Base-by-base conservation (phyloP, 208 protist genomes). In the Acanthamoeba quina region DNA sequence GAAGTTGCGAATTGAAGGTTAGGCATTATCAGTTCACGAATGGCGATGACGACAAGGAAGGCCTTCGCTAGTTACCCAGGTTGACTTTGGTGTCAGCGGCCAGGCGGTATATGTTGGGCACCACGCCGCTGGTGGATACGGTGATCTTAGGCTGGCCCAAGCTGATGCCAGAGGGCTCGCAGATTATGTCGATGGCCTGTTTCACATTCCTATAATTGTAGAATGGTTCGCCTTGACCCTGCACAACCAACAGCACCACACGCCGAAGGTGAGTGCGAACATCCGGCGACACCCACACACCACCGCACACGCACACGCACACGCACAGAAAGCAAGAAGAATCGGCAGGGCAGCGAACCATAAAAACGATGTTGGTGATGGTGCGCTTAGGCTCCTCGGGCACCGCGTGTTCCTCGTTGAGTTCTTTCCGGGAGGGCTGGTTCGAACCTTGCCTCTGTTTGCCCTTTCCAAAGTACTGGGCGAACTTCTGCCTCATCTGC, bases 341-440 rank as follows among this genome's bases (percentile, higher is more conserved):
- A 34, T 76, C 11, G 68, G 29, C 13, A n/a, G 15, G 34, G 68
- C 15, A 17, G 11, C 3, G 11, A 66, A 88, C 80, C 85, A 91
- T 91, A n/a, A 91, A 91, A 10, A 91, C 85, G n/a, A 91, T 91
- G 85, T 91, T 91, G 62, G 85, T 49, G 21, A 91, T 34, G 10
- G 9, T 64, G 26, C 85, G 85, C 47, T 91, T 31, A 15, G 34
- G 80, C 29, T 91, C 82, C 11, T 90, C 21, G 9, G 31, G 11
- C 26, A 72, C 64, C 7, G 15, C n/a, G 17, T 19, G 60, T 26
- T n/a, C 24, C 60, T 66, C 19, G 15, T 64, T 11, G 17, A 26
- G 60, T n/a, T 66, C 60, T 24, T 21, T 9, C 21, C 9, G 60
- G 17, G 24, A 7, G 5, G 7, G 60, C n/a, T 72, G 64, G 10